phyloP scores from a whole-genome alignment of 1,139 yeast genomes.

The Suhomyces chickasaworum region DNA sequence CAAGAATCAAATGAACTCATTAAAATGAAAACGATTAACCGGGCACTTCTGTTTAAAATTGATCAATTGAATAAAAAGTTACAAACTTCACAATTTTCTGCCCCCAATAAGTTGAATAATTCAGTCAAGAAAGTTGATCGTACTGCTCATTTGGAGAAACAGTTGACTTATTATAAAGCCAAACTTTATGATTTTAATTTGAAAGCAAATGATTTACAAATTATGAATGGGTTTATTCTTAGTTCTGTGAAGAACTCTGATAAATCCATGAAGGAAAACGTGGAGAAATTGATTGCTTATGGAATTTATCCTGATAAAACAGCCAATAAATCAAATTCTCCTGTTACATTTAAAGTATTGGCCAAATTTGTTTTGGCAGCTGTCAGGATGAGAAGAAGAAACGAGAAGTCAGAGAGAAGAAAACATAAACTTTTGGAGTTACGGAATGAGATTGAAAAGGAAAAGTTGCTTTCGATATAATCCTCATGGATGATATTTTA shows the following conservation, averaged over 20 bases:
- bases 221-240: slow-evolving; percentile 52
- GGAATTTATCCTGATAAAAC: slow-evolving; percentile 57
- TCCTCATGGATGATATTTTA: slow-evolving; percentile 7
- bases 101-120: not conserved
- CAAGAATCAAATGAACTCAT: slow-evolving; percentile 17
- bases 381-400: slow-evolving; percentile 50
- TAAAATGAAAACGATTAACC: slow-evolving; percentile 19
- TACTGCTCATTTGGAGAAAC: slow-evolving; percentile 24
- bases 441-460: slow-evolving; percentile 31
- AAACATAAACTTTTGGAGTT: slow-evolving; percentile 28
- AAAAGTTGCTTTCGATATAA: slow-evolving; percentile 10
- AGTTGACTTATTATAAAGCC: slow-evolving; percentile 40
- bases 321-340: slow-evolving; percentile 15
- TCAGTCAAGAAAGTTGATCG: slow-evolving; percentile 7
- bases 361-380: slow-evolving; percentile 60
- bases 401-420: slow-evolving; percentile 30
- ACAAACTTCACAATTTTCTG: slow-evolving; percentile 12
- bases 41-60: slow-evolving; percentile 22
- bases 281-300: slow-evolving; percentile 44
- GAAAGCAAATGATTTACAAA: slow-evolving; percentile 50
- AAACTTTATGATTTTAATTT: slow-evolving; percentile 39
- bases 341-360: slow-evolving; percentile 18
- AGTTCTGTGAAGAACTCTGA: slow-evolving; percentile 50
- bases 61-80: slow-evolving; percentile 21
- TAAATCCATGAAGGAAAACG: slow-evolving; percentile 39